Evolutionary conservation across 139 green algal species (phyloP).

Genomic region (Eudorina sp.): DNA sequence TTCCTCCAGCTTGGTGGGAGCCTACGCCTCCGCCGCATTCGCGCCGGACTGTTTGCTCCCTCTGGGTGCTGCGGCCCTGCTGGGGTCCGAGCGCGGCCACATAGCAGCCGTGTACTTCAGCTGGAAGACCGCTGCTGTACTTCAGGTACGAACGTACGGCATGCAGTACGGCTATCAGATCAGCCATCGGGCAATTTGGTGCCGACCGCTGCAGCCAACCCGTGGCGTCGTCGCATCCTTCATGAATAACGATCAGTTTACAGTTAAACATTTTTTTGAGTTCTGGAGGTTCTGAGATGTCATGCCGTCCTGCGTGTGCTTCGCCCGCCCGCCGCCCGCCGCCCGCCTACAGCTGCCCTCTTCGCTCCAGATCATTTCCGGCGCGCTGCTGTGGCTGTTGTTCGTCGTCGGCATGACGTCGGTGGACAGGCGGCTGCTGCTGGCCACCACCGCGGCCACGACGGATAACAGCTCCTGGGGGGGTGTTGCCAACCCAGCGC

Average conservation of each 20-base stretch:
- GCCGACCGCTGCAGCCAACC: no score
- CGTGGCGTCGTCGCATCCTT: not conserved
- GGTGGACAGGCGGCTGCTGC: not conserved
- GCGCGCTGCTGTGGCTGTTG: not conserved
- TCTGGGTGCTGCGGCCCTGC: not conserved
- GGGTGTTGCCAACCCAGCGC: not conserved
- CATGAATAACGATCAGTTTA: not conserved
- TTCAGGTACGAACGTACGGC: not conserved
- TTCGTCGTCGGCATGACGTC: not conserved
- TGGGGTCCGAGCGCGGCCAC: not conserved
- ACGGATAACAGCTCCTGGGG: not conserved
- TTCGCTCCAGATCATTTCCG: not conserved
- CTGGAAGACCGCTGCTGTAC: not conserved
- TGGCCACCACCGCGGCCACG: not conserved
- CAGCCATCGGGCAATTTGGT: no score
- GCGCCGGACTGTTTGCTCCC: not conserved
- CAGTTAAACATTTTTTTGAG: not conserved
- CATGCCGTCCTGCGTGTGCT: not conserved
- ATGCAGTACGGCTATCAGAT: no score
- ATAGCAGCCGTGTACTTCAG: not conserved
- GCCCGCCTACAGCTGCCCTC: not conserved
- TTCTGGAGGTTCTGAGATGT: not conserved
- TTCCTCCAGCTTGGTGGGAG: not conserved
- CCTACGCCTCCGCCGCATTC: not conserved
- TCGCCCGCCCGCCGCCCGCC: not conserved